These are phyloP conservation scores for Oligophagozyma castellii DNA, from an alignment of 1,139 yeast genomes.

Conservation along the genomic window DNA sequence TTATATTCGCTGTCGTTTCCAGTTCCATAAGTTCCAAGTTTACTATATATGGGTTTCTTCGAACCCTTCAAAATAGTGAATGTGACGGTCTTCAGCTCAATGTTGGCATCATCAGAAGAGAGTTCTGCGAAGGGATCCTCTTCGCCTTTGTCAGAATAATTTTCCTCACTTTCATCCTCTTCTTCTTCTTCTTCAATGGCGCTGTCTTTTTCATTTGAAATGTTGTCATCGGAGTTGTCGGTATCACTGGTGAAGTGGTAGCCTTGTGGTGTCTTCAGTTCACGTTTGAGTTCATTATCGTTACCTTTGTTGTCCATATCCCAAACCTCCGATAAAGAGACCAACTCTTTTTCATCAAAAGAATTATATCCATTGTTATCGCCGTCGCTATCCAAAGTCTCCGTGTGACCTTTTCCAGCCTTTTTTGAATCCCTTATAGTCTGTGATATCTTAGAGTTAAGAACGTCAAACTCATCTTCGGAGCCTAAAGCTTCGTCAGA, in stretches of 20 bases:
- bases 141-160: slow-evolving; percentile 15
- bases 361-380: slow-evolving; percentile 35
- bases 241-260: too few relatives aligned
- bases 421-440: slow-evolving; percentile 43
- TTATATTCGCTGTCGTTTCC: slow-evolving; percentile 58
- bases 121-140: slow-evolving; percentile 27
- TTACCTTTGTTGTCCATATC: slow-evolving; percentile 52
- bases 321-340: slow-evolving; percentile 78
- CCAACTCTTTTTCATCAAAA: slow-evolving; percentile 60
- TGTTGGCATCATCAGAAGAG: slow-evolving; percentile 26
- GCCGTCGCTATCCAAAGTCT: slow-evolving; percentile 26
- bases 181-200: slow-evolving; percentile 18
- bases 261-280: slow-evolving; percentile 6
- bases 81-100: slow-evolving; percentile 26
- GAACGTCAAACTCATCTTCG: slow-evolving; percentile 58
- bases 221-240: slow-evolving; percentile 11
- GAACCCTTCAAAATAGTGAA: slow-evolving; percentile 21
- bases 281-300: slow-evolving; percentile 28
- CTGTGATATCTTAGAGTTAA: slow-evolving; percentile 55
- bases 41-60: slow-evolving; percentile 30
- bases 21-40: slow-evolving; percentile 32
- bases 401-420: slow-evolving; percentile 17
- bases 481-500: slow-evolving; percentile 70
- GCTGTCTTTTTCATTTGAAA: slow-evolving; percentile 15
- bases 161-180: slow-evolving; percentile 18